A percentile compares a stretch with the other conserved stretches of the same genome.
Conservation (phyloP, 148 eudicot species). For the Amaranthus hypochondriacus region DNA sequence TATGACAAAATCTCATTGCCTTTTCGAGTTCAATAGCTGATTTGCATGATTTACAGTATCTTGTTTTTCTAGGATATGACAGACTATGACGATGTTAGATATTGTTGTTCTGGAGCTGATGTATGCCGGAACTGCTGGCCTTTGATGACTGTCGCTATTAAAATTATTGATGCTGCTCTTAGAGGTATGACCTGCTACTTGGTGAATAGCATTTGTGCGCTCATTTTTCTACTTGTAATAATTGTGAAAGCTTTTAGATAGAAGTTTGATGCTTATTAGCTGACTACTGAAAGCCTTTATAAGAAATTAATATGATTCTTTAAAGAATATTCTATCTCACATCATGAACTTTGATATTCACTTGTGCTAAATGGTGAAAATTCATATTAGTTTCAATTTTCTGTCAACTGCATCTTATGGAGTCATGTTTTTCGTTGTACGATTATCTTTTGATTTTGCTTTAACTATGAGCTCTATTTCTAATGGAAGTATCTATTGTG, state of each 20-base stretch:
- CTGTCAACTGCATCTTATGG: not conserved
- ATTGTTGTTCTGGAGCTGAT: constrained; percentile 93
- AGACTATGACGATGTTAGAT: constrained; percentile 92
- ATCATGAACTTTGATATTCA: not conserved
- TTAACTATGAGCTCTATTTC: not conserved
- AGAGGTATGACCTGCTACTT: constrained; percentile 48
- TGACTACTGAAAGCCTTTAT: not conserved
- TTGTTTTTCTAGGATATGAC: constrained; percentile 71
- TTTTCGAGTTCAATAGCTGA: constrained; percentile 3
- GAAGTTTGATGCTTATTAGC: not conserved
- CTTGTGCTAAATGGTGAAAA: not conserved
- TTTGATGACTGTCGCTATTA: constrained; percentile 89
- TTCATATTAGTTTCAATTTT: not conserved
- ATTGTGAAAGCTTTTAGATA: not conserved
- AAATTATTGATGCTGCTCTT: constrained; percentile 81
- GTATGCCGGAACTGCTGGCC: constrained; percentile 96
- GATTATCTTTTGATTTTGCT: not conserved
- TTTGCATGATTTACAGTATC: constrained; percentile 12
- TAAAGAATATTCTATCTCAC: not conserved
- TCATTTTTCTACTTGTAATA: not conserved
- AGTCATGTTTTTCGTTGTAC: not conserved
- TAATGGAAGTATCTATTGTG: not conserved
- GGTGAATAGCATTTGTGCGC: not conserved
- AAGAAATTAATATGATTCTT: not conserved
- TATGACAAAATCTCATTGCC: not conserved